Evolutionary conservation across 225 moss, liverwort and hornwort species (phyloP), one percentile per base, ranked within the genome.

Genomic region (Physcomitrellopsis africana): DNA sequence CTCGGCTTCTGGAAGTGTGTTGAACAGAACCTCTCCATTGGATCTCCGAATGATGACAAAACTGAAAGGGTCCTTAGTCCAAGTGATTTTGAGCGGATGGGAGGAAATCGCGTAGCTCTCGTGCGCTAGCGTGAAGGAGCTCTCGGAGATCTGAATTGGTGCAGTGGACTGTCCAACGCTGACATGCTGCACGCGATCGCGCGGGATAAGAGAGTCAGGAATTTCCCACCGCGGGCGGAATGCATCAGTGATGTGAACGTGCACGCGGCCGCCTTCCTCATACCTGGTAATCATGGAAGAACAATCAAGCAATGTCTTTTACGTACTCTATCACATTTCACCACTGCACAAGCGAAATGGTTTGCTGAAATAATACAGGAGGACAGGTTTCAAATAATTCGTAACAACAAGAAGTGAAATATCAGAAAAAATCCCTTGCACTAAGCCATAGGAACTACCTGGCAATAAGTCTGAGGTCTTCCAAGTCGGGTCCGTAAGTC

Each of bases 1-100:
- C 11, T 51, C 72, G 10, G 62, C 13, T 26, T 67, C 61, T 7
- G 62, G 72, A 9, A 72, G 11, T 0, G 86, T 89, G 67, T 89
- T 85, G 85, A 96, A 96, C 20, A 96, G 76, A 17, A 94, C 86
- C 52, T 94, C 96, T 18, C 89, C 88, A 26, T 83, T 88, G 10
- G 77, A 70, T 42, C 69, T 75, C 1, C 91, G 79, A 1, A 77
- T 63, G 41, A 96, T 78, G 26, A 78, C 69, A 72, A 96, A 92
- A 10, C 86, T 85, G 65, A 96, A 96, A 2, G 96, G 96, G 16
- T 88, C 72, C 9, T 65, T 44, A 9, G 84, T 91, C 91, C 91
- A 91, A 9, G 86, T 65, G 73, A 96, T 86, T 27, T 72, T 44
- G 69, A 89, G 24, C 17, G 72, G 72, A 55, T 80, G 79, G 1